Evolutionary conservation across 495 filamentous ascomycete species (phyloP).

Genomic region (Penicillium argentinense): DNA sequence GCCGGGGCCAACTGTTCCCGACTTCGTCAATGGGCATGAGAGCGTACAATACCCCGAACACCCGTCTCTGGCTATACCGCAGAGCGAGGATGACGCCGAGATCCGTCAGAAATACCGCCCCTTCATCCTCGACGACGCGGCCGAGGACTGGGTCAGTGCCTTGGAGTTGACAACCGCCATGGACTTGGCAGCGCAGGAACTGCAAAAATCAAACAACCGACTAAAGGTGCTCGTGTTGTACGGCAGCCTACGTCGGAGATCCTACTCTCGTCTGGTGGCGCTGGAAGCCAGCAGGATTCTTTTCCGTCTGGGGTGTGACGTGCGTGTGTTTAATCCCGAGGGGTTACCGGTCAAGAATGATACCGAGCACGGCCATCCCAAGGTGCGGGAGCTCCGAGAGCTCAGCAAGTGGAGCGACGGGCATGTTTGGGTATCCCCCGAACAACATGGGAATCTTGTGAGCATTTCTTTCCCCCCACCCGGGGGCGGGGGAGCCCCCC

Average conservation of each 20-base stretch:
- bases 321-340: slow-evolving; percentile 62
- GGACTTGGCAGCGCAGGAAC: slow-evolving; percentile 49
- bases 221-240: slow-evolving; percentile 64
- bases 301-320: slow-evolving; percentile 67
- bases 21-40: slow-evolving; percentile 3
- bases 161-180: slow-evolving; percentile 58
- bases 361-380: slow-evolving; percentile 53
- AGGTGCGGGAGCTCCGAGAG: slow-evolving; percentile 65
- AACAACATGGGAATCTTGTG: slow-evolving; percentile 71
- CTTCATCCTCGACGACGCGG: slow-evolving; percentile 46
- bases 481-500: no score
- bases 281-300: slow-evolving; percentile 62
- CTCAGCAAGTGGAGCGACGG: slow-evolving; percentile 69
- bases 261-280: slow-evolving; percentile 62
- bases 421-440: slow-evolving; percentile 67
- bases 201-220: slow-evolving; percentile 41
- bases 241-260: slow-evolving; percentile 59
- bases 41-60: slow-evolving; percentile 1
- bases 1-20: slow-evolving; percentile 1
- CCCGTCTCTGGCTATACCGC: slow-evolving; percentile 43
- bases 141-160: slow-evolving; percentile 53
- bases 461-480: slow-evolving; percentile 12
- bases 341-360: slow-evolving; percentile 66
- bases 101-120: slow-evolving; percentile 58
- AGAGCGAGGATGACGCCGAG: slow-evolving; percentile 44